phyloP scores from a whole-genome alignment of 2,329 filamentous ascomycete species.

The Niveomyces coronatus region DNA sequence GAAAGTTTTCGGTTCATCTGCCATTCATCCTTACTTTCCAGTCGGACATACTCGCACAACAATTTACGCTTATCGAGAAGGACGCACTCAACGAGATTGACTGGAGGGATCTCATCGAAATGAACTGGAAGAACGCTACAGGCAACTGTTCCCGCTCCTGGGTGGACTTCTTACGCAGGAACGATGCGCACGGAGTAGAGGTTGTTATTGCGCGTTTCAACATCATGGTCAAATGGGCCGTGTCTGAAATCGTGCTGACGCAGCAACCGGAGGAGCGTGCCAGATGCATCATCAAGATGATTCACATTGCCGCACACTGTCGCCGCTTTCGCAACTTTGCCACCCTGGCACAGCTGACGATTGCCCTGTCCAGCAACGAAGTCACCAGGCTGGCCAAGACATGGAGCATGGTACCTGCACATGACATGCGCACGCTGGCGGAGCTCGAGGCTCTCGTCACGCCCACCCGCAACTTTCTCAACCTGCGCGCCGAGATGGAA shows the following conservation, averaged over 20 bases:
- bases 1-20: slow-evolving; percentile 48
- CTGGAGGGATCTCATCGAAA: slow-evolving; percentile 78
- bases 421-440: slow-evolving; percentile 54
- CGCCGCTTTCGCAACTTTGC: slow-evolving; percentile 72
- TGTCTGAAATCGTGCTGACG: slow-evolving; percentile 70
- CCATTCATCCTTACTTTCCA: slow-evolving; percentile 77
- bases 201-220: slow-evolving; percentile 82
- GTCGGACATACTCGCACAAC: slow-evolving; percentile 67
- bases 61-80: slow-evolving; percentile 79
- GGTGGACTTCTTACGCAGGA: slow-evolving; percentile 68
- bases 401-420: slow-evolving; percentile 58
- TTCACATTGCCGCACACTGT: slow-evolving; percentile 71
- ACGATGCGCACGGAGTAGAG: slow-evolving; percentile 65
- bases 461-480: slow-evolving; percentile 68
- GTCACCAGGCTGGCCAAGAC: slow-evolving; percentile 57
- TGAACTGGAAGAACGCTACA: slow-evolving; percentile 66
- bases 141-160: slow-evolving; percentile 60
- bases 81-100: slow-evolving; percentile 79
- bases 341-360: slow-evolving; percentile 70
- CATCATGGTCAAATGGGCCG: slow-evolving; percentile 77
- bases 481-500: slow-evolving; percentile 72
- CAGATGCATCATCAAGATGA: slow-evolving; percentile 67
- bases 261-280: slow-evolving; percentile 62
- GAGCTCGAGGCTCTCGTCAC: slow-evolving; percentile 65
- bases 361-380: slow-evolving; percentile 66